Conservation (phyloP, 176 grass and related monocot genomes). For the Aegilops sharonensis region DNA sequence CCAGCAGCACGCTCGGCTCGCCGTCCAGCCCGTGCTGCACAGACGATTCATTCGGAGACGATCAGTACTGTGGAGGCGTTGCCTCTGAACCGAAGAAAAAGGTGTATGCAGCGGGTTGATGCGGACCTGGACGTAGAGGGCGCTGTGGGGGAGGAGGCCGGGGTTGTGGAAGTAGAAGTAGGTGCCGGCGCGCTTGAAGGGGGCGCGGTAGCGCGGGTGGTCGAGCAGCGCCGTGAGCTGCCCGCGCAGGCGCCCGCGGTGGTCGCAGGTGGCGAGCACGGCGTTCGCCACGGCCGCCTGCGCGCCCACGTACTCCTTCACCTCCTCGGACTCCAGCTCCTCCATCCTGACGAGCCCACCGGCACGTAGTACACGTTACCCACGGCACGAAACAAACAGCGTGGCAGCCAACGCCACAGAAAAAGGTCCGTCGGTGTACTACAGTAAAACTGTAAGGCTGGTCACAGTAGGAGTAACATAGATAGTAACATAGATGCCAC, state of each 20-base stretch:
- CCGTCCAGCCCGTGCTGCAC: slow-evolving; percentile 59
- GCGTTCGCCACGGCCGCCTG: slow-evolving; percentile 55
- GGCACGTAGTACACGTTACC: background rate
- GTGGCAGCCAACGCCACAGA: background rate
- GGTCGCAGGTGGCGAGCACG: slow-evolving; percentile 62
- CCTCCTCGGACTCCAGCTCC: slow-evolving; percentile 70
- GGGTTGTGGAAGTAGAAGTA: slow-evolving; percentile 96
- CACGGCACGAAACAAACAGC: background rate
- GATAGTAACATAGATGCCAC: too few species aligned
- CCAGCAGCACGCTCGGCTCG: slow-evolving; percentile 60
- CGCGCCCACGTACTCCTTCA: slow-evolving; percentile 68
- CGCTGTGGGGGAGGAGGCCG: slow-evolving; percentile 67
- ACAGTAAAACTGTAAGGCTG: background rate
- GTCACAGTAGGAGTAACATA: too few species aligned
- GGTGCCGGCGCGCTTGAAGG: slow-evolving; percentile 64
- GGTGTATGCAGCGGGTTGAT: background rate
- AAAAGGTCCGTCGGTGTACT: background rate
- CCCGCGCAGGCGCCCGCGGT: slow-evolving; percentile 52
- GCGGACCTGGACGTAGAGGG: slow-evolving; percentile 65
- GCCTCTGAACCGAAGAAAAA: too few species aligned
- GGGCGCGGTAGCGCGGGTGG: slow-evolving; percentile 82
- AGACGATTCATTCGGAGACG: background rate
- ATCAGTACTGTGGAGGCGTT: too few species aligned
- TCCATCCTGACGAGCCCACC: slow-evolving; percentile 61
- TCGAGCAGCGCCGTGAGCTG: slow-evolving; percentile 70